phyloP scores from a whole-genome alignment of 441 rosid genomes.

The Daphne laureola region DNA sequence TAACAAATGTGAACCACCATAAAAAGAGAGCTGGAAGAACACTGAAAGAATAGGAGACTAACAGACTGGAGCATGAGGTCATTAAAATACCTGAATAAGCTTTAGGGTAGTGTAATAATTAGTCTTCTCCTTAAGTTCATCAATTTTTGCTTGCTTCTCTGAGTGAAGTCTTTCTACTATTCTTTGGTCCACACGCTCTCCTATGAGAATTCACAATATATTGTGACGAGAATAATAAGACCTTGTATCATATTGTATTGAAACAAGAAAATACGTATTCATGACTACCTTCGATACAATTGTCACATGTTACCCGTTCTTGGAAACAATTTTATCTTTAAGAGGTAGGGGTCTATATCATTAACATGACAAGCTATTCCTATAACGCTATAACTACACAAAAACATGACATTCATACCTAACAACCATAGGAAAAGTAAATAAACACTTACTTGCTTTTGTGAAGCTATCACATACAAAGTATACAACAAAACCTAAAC shows the following conservation, averaged over 20 bases:
- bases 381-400: too few species aligned
- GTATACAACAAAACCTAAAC: slow-evolving; percentile 48
- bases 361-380: too few species aligned
- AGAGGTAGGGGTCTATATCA: too few species aligned
- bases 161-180: slow-evolving; percentile 74
- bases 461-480: slow-evolving; percentile 51
- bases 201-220: slow-evolving; percentile 29
- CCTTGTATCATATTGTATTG: too few species aligned
- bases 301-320: too few species aligned
- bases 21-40: too few species aligned
- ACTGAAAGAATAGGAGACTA: too few species aligned
- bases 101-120: slow-evolving; percentile 88
- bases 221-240: background rate
- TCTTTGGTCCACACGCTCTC: slow-evolving; percentile 77
- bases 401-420: too few species aligned
- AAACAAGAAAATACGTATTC: too few species aligned
- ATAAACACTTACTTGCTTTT: slow-evolving; percentile 56
- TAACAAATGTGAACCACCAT: too few species aligned
- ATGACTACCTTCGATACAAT: too few species aligned
- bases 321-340: too few species aligned
- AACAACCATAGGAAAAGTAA: background rate
- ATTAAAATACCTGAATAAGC: slow-evolving; percentile 66
- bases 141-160: slow-evolving; percentile 82
- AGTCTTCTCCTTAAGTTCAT: slow-evolving; percentile 88
- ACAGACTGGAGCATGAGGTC: background rate